Percentiles rank a stretch among this genome's conserved stretches.
phyloP scores from a whole-genome alignment of 352 stramenopile genomes.

The Phytophthora nicotianae region DNA sequence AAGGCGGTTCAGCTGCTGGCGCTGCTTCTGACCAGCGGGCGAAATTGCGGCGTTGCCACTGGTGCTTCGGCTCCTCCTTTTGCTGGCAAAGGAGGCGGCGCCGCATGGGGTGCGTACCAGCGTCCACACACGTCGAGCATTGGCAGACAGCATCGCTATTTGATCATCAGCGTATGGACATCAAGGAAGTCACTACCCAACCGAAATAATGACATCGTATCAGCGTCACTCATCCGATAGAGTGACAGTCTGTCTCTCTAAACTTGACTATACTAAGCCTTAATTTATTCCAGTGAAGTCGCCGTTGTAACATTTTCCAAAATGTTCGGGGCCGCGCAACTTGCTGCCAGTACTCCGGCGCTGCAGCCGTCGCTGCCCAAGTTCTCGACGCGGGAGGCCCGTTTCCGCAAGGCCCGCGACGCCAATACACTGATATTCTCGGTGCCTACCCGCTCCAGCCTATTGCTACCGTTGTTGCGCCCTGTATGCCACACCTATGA shows the following conservation, averaged over 20 bases:
- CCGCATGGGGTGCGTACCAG: background rate
- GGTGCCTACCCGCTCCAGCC: conserved; percentile 51
- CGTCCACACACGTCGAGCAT: conserved; percentile 1
- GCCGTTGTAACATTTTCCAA: conserved; percentile 3
- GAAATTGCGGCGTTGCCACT: conserved; percentile 18
- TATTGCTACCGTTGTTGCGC: conserved; percentile 58
- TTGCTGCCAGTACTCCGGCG: background rate
- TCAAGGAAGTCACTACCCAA: background rate
- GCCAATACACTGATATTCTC: conserved; percentile 63
- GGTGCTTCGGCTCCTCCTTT: conserved; percentile 34
- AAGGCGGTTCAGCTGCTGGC: conserved; percentile 49
- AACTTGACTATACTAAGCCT: background rate
- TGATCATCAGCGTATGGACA: too few species aligned
- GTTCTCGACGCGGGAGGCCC: conserved; percentile 60
- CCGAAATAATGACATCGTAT: background rate
- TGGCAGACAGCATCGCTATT: conserved; percentile 18
- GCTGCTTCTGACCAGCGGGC: conserved; percentile 47
- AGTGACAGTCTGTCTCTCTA: background rate
- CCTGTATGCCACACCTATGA: conserved; percentile 59
- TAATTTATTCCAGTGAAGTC: background rate
- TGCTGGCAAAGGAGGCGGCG: conserved; percentile 41
- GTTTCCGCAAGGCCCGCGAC: conserved; percentile 58
- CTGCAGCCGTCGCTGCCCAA: conserved; percentile 39
- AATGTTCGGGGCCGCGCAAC: conserved; percentile 25
- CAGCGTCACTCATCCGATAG: background rate